Conservation (phyloP, 768 basidiomycete genomes). For the Suillus spraguei region DNA sequence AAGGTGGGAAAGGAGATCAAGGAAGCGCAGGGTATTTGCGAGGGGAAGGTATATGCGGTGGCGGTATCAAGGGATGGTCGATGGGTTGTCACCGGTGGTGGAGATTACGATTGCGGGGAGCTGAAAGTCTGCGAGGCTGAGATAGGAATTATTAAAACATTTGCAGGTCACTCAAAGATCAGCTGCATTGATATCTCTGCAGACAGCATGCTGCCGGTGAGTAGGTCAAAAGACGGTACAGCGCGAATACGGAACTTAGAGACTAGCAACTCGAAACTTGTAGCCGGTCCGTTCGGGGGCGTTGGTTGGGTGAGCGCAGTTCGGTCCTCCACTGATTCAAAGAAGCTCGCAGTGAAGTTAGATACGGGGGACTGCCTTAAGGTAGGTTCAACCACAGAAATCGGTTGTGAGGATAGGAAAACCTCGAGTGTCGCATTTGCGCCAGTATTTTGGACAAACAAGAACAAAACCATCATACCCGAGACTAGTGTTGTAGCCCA, state of each 20-base stretch:
- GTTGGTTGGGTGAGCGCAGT: not conserved
- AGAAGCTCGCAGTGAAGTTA: not conserved
- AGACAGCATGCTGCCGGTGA: not conserved
- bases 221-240: not conserved
- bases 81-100: not conserved
- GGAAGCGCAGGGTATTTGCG: not conserved
- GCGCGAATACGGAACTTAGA: not conserved
- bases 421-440: too few species aligned
- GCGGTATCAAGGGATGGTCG: not conserved
- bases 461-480: not conserved
- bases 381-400: not conserved
- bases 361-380: not conserved
- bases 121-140: not conserved
- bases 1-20: not conserved
- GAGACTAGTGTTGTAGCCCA: too few species aligned
- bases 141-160: not conserved
- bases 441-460: not conserved
- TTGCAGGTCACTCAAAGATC: not conserved
- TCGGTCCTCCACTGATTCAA: not conserved
- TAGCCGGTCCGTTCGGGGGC: not conserved
- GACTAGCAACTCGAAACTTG: not conserved
- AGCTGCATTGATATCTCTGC: not conserved
- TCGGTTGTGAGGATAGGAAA: too few species aligned
- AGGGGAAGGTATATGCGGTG: not conserved
- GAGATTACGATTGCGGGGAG: not conserved